A percentile compares a stretch with the other conserved stretches of the same genome.
Conservation (phyloP, 2,329 filamentous ascomycete genomes). For the Dissoconium aciculare region DNA sequence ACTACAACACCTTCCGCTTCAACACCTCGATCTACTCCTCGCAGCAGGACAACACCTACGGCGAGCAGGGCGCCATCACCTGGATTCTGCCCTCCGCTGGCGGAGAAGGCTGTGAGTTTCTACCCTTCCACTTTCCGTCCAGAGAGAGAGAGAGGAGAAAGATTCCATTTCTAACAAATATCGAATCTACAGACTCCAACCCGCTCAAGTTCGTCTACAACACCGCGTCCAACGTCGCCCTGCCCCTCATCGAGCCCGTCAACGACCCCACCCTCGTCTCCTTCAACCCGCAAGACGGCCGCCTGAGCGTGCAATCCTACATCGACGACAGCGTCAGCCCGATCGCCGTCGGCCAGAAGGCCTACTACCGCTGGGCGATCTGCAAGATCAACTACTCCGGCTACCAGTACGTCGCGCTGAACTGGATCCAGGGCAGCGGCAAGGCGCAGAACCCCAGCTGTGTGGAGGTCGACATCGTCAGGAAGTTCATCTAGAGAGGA, state of each 20-base stretch:
- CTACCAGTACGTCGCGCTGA: conserved; percentile 31
- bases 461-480: conserved; percentile 27
- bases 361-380: conserved; percentile 31
- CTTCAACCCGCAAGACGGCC: conserved; percentile 26
- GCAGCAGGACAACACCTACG: conserved; percentile 18
- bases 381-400: conserved; percentile 27
- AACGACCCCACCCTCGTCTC: conserved; percentile 19
- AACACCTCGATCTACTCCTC: conserved; percentile 12
- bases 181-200: conserved; percentile 6
- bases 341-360: conserved; percentile 10
- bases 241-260: conserved; percentile 28
- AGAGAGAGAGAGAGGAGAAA: conserved; percentile 1
- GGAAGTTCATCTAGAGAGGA: conserved; percentile 5
- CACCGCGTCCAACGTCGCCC: conserved; percentile 28
- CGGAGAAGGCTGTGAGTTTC: not conserved
- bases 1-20: conserved; percentile 10
- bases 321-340: conserved; percentile 28
- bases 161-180: not conserved
- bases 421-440: conserved; percentile 28
- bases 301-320: conserved; percentile 28
- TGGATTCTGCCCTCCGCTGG: conserved; percentile 21
- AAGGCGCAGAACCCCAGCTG: conserved; percentile 34
- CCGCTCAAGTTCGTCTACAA: conserved; percentile 24
- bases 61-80: conserved; percentile 20
- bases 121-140: conserved; percentile 6